Evolutionary conservation across 2,329 filamentous ascomycete genomes (phyloP).

Genomic region (Aspergillus hiratsukae): DNA sequence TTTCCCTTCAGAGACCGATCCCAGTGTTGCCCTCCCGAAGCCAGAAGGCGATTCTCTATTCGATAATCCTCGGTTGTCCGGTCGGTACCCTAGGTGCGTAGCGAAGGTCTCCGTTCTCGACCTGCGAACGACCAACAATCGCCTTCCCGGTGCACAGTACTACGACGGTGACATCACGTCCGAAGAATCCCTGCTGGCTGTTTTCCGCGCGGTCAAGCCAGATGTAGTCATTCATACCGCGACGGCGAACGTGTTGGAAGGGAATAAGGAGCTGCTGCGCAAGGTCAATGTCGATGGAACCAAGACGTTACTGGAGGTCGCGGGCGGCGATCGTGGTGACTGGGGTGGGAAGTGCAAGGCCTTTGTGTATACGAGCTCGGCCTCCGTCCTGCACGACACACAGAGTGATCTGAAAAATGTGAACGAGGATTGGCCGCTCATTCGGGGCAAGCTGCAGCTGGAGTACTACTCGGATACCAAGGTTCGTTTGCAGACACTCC

Average conservation of each 20-base stretch:
- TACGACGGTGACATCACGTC: conserved; percentile 76
- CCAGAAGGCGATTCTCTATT: conserved; percentile 33
- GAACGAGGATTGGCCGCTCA: conserved; percentile 75
- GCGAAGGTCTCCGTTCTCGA: conserved; percentile 66
- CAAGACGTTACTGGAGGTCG: conserved; percentile 61
- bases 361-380: conserved; percentile 87
- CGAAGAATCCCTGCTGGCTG: conserved; percentile 52
- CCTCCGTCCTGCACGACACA: conserved; percentile 82
- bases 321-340: conserved; percentile 61
- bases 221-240: conserved; percentile 90
- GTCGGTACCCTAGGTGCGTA: conserved; percentile 39
- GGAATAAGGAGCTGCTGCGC: conserved; percentile 59
- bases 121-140: conserved; percentile 66
- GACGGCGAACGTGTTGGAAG: conserved; percentile 56
- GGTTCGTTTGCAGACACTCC: conserved; percentile 43
- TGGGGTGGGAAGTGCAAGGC: conserved; percentile 62
- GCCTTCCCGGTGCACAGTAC: conserved; percentile 60
- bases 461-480: conserved; percentile 93
- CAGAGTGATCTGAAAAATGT: conserved; percentile 74
- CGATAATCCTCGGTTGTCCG: conserved; percentile 33
- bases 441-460: conserved; percentile 64
- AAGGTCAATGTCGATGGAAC: conserved; percentile 90
- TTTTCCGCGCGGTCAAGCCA: conserved; percentile 65
- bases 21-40: conserved; percentile 34
- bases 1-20: conserved; percentile 48